Evolutionary conservation across 2,329 filamentous ascomycete genomes (phyloP).

Genomic region (Sporothrix brasiliensis): DNA sequence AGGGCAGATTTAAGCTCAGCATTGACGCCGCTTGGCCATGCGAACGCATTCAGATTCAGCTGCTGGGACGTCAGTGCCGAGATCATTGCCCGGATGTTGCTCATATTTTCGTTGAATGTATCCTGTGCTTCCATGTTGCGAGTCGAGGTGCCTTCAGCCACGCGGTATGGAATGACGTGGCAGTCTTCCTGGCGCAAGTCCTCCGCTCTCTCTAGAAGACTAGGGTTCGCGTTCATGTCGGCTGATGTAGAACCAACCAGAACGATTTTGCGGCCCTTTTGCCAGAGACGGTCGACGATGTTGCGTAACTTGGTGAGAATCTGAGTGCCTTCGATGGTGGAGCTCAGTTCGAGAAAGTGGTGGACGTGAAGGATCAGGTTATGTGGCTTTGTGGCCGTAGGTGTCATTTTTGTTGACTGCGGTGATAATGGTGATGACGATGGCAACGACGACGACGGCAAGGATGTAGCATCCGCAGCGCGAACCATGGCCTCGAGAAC

Average conservation of each 20-base stretch:
- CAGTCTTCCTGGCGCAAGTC: constrained; percentile 43
- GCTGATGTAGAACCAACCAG: constrained; percentile 75
- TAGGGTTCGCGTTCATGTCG: constrained; percentile 50
- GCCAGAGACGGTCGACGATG: constrained; percentile 71
- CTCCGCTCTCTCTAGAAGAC: constrained; percentile 40
- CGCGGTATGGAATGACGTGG: constrained; percentile 41
- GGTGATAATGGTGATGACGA: constrained; percentile 24
- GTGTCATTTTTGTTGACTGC: not conserved
- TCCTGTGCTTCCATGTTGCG: constrained; percentile 42
- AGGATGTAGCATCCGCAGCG: constrained; percentile 47
- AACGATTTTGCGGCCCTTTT: constrained; percentile 70
- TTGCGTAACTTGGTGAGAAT: constrained; percentile 72
- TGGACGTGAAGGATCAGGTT: constrained; percentile 75
- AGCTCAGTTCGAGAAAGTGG: constrained; percentile 77
- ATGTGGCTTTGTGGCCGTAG: constrained; percentile 32
- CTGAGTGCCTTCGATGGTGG: constrained; percentile 67
- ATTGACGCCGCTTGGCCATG: not conserved
- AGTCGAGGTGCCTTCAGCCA: constrained; percentile 27
- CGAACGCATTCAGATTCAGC: constrained; percentile 33
- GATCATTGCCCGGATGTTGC: constrained; percentile 54
- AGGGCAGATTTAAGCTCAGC: constrained; percentile 26
- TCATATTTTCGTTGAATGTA: constrained; percentile 51
- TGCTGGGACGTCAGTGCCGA: constrained; percentile 43
- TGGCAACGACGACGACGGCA: not conserved
- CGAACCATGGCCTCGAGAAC: constrained; percentile 60